Percentiles rank a stretch among this genome's conserved stretches.
Evolutionary conservation across 1,284 basidiomycete species (phyloP).

Genomic region (Inonotus obliquus): DNA sequence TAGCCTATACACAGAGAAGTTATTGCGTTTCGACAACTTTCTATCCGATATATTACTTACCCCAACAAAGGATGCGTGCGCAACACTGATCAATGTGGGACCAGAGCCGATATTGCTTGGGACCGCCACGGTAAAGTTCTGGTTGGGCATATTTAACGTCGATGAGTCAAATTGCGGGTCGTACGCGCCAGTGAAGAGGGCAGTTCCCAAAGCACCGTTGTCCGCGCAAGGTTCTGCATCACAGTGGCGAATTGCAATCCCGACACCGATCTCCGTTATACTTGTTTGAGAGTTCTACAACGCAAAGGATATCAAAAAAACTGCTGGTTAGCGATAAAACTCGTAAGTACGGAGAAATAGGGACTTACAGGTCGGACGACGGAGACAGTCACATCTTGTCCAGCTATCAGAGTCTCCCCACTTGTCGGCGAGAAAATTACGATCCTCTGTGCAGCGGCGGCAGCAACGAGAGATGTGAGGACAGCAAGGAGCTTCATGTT

Average conservation of each 20-base stretch:
- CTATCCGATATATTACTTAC: too few species aligned
- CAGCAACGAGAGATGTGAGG: conserved; percentile 5
- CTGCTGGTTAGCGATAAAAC: background rate
- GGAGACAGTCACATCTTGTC: conserved; percentile 36
- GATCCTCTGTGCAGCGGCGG: conserved; percentile 37
- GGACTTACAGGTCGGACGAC: conserved; percentile 39
- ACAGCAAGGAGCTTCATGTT: conserved; percentile 12
- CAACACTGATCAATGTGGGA: conserved; percentile 35
- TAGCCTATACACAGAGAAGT: background rate
- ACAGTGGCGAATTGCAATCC: conserved; percentile 38
- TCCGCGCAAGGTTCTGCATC: conserved; percentile 28
- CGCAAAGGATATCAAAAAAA: background rate
- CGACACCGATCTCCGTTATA: conserved; percentile 40
- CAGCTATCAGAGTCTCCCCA: conserved; percentile 31
- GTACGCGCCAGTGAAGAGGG: conserved; percentile 44
- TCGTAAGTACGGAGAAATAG: background rate
- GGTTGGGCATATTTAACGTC: conserved; percentile 32
- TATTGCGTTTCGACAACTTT: too few species aligned
- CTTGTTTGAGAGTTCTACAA: conserved; percentile 34
- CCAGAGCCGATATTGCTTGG: conserved; percentile 31
- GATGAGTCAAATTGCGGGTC: conserved; percentile 30
- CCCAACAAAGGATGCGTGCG: conserved; percentile 42
- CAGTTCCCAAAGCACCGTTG: conserved; percentile 32
- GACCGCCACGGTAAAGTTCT: conserved; percentile 49
- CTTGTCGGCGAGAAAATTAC: conserved; percentile 34